Evolutionary conservation across 306 rosid species (phyloP), one percentile per base, ranked within the genome.

Genomic region (Lathyrus aphaca): DNA sequence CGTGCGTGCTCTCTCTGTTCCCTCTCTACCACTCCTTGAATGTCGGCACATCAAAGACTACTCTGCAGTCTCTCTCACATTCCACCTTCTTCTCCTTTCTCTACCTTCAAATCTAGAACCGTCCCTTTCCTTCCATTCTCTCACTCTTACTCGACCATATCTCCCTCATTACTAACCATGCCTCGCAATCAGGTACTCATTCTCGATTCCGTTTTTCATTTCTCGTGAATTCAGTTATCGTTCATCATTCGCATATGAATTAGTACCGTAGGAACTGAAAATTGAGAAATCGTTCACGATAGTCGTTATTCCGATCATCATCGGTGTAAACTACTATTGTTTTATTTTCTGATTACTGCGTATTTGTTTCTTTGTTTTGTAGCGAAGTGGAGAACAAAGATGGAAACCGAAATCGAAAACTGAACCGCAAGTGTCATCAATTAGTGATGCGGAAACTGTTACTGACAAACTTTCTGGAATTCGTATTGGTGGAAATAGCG

Each of bases 21-120:
- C 10, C 9, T 75, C 21, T 37, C 14, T 57, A n/a, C 19, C 56
- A 8, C 35, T 19, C 40, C 77, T 64, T 83, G 86, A 79, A 90
- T 93, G 98, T 81, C 85, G 68, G 85, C 87, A 62, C 71, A 82
- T 77, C 91, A 82, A 61, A 82, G 83, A 69, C 54, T 93, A 12
- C 62, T 88, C 77, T 74, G 30, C 77, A 53, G 78, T 29, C 39
- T 80, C 65, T 62, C 82, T 2, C 75, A 48, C 16, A 1, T 75
- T 71, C 59, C 32, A 3, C 66, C 73, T 44, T 42, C 73, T n/a
- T 44, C 68, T 30, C 32, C 80, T 61, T 16, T 78, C 4, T 74
- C 82, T 0, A 0, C 77, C 53, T 81, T 85, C 74, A 72, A 77
- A 13, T 83, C 80, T 57, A 77, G 73, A 74, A 44, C 80, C 50